Evolutionary conservation across 108 stramenopile species (phyloP).

Genomic region (Pseudonitzschia multiseries): DNA sequence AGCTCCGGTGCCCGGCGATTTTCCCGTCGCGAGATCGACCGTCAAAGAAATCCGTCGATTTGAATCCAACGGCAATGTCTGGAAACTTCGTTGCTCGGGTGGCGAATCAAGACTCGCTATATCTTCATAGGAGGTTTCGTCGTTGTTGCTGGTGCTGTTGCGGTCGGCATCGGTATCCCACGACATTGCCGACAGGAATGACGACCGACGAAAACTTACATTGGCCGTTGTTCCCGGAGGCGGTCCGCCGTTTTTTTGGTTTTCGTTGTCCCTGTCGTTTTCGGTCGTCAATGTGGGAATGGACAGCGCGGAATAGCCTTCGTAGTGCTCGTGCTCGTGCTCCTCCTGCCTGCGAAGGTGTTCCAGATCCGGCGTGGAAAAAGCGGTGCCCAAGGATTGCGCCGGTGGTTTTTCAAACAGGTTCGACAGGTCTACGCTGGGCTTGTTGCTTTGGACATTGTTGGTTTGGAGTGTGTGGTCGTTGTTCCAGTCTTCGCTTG

Average conservation of each 20-base stretch:
- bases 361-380: not conserved
- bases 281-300: not conserved
- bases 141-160: not conserved
- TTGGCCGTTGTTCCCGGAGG: not conserved
- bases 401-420: not conserved
- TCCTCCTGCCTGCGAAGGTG: not conserved
- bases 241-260: not conserved
- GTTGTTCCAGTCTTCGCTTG: not conserved
- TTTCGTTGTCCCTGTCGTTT: not conserved
- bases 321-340: not conserved
- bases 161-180: no score
- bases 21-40: conserved; percentile 2
- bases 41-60: conserved; percentile 6
- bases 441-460: not conserved
- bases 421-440: not conserved
- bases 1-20: not conserved
- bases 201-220: no score
- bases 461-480: not conserved
- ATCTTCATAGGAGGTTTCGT: not conserved
- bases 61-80: not conserved
- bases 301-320: not conserved
- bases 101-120: no score
- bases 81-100: no score
- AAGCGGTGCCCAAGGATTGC: not conserved
- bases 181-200: no score